These are phyloP conservation scores for Phytophthora nicotianae DNA, from an alignment of 352 stramenopile species.

Conservation along the genomic window DNA sequence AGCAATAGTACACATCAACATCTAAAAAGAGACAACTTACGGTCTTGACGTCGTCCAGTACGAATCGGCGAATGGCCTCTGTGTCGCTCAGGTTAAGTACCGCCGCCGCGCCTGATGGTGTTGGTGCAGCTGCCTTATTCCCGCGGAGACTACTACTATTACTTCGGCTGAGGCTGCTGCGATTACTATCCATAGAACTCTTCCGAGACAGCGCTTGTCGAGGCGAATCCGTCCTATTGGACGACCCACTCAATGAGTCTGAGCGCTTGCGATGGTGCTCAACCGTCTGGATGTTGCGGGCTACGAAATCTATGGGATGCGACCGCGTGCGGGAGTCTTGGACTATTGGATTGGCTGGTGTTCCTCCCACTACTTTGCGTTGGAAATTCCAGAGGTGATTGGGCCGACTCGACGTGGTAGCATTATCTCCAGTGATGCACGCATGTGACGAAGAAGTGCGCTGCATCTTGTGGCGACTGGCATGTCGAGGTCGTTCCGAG, in stretches of 20 bases:
- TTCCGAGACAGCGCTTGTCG: slow-evolving; percentile 34
- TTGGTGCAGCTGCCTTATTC: slow-evolving; percentile 24
- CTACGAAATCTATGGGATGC: slow-evolving; percentile 44
- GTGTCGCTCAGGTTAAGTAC: slow-evolving; percentile 64
- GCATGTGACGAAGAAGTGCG: slow-evolving; percentile 45
- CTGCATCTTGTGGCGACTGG: slow-evolving; percentile 47
- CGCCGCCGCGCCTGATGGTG: slow-evolving; percentile 16
- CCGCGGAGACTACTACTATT: slow-evolving; percentile 34
- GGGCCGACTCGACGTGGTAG: slow-evolving; percentile 5
- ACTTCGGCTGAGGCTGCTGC: slow-evolving; percentile 24
- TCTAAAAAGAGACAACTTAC: slow-evolving; percentile 31
- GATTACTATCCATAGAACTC: slow-evolving; percentile 35
- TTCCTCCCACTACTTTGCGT: slow-evolving; percentile 20
- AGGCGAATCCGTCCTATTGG: slow-evolving; percentile 33
- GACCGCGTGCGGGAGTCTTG: slow-evolving; percentile 36
- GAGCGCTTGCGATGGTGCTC: slow-evolving; percentile 45
- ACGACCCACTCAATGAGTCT: slow-evolving; percentile 29
- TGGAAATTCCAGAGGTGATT: slow-evolving; percentile 30
- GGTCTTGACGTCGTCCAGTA: slow-evolving; percentile 72
- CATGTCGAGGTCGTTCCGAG: slow-evolving; percentile 17
- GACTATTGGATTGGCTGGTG: slow-evolving; percentile 4
- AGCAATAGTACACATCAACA: slow-evolving; percentile 2
- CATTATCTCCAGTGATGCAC: slow-evolving; percentile 32
- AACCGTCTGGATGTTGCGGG: slow-evolving; percentile 43
- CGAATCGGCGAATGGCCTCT: slow-evolving; percentile 64